These are phyloP conservation scores for Cudoniella acicularis DNA, from an alignment of 495 filamentous ascomycete species.

Conservation along the genomic window DNA sequence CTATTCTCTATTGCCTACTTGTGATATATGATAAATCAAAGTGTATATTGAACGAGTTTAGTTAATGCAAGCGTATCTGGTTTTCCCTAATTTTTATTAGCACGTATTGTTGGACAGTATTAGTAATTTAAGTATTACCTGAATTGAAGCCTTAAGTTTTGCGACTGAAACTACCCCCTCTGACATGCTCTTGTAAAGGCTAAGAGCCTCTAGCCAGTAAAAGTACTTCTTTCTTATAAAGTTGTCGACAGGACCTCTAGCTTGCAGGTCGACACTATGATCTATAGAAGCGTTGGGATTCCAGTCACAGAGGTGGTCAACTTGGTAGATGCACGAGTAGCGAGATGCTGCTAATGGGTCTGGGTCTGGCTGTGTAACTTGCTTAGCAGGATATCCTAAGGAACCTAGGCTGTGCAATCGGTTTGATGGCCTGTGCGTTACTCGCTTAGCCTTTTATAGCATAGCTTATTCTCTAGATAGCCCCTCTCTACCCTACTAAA, in stretches of 20 bases:
- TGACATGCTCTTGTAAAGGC: constrained; percentile 3
- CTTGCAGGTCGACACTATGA: background rate
- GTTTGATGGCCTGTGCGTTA: too few relatives aligned
- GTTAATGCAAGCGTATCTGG: background rate
- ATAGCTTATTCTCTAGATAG: too few relatives aligned
- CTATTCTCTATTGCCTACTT: constrained; percentile 19
- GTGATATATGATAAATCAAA: constrained; percentile 9
- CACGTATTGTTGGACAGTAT: background rate
- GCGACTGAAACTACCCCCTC: constrained; percentile 5
- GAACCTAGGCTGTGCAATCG: too few relatives aligned
- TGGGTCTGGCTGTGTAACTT: too few relatives aligned
- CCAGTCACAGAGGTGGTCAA: constrained; percentile 8
- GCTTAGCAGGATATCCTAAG: too few relatives aligned
- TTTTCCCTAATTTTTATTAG: constrained; percentile 8
- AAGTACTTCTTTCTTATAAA: constrained; percentile 4
- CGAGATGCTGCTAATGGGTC: constrained; percentile 7
- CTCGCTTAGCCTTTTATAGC: too few relatives aligned
- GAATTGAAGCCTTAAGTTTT: constrained; percentile 6
- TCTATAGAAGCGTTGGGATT: background rate
- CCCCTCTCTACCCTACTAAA: too few relatives aligned
- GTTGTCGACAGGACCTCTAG: background rate
- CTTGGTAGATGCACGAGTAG: constrained; percentile 5
- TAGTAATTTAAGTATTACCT: constrained; percentile 2
- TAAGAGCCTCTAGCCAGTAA: constrained; percentile 13
- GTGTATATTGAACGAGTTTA: constrained; percentile 11